These are phyloP conservation scores for Hypomontagnella monticulosa DNA, from an alignment of 495 filamentous ascomycete genomes.

Conservation along the genomic window DNA sequence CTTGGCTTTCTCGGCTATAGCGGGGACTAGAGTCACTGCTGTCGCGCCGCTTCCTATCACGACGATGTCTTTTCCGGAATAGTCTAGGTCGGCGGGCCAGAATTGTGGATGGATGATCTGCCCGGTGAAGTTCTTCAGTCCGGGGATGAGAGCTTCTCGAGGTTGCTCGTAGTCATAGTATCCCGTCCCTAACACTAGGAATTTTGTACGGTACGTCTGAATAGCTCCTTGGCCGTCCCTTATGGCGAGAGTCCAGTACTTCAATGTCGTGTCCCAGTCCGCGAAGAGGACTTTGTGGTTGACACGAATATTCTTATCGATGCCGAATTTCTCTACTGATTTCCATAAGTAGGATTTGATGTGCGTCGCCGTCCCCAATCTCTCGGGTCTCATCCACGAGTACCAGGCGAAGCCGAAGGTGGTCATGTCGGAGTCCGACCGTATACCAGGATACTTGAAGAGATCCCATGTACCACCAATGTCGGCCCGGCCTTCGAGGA, in stretches of 20 bases:
- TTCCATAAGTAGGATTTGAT: slow-evolving; percentile 72
- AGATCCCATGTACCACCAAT: slow-evolving; percentile 81
- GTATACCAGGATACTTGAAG: slow-evolving; percentile 76
- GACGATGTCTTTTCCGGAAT: slow-evolving; percentile 61
- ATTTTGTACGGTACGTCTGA: slow-evolving; percentile 60
- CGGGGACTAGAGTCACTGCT: slow-evolving; percentile 64
- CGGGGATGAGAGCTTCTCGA: slow-evolving; percentile 64
- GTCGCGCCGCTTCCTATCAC: slow-evolving; percentile 69
- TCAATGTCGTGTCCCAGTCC: slow-evolving; percentile 67
- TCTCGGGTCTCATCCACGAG: slow-evolving; percentile 66
- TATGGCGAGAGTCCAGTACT: slow-evolving; percentile 69
- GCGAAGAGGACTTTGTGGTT: slow-evolving; percentile 63
- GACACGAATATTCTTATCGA: slow-evolving; percentile 70
- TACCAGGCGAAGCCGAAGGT: slow-evolving; percentile 69
- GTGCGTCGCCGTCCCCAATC: slow-evolving; percentile 66
- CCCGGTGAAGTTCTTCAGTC: slow-evolving; percentile 65
- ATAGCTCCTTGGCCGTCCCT: slow-evolving; percentile 51
- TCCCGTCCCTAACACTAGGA: slow-evolving; percentile 69
- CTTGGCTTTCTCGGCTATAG: slow-evolving; percentile 57
- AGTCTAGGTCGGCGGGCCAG: slow-evolving; percentile 64
- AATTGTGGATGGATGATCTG: slow-evolving; percentile 68
- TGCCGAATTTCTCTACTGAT: slow-evolving; percentile 63
- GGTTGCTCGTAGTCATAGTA: slow-evolving; percentile 75
- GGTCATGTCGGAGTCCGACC: slow-evolving; percentile 73
- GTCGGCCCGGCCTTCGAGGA: slow-evolving; percentile 68